phyloP scores from a whole-genome alignment of 306 rosid species.

The Aeschynomene evenia region DNA sequence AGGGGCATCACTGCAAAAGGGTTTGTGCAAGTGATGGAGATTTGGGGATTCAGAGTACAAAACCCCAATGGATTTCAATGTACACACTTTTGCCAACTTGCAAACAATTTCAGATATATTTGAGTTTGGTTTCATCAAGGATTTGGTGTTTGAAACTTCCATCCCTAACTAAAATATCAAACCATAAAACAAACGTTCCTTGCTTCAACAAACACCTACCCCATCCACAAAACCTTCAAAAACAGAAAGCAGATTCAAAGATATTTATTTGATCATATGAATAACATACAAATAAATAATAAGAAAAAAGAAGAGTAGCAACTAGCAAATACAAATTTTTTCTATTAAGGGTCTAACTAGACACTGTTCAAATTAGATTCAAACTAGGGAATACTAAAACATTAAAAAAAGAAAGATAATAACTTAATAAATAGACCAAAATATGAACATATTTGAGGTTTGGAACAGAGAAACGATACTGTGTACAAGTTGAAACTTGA shows the following conservation, averaged over 20 bases:
- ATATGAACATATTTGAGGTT: background rate
- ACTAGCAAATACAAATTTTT: background rate
- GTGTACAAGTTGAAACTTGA: background rate
- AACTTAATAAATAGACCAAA: background rate
- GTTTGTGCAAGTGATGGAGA: constrained; percentile 29
- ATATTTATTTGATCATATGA: background rate
- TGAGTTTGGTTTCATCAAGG: constrained; percentile 52
- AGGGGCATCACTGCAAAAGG: constrained; percentile 20
- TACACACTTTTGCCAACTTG: constrained; percentile 53
- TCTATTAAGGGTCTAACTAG: background rate
- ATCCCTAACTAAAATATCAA: constrained; percentile 27
- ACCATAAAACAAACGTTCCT: background rate
- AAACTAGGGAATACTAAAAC: background rate
- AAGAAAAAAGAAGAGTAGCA: background rate
- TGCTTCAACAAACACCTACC: background rate
- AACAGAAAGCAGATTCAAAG: background rate
- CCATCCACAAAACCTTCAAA: background rate
- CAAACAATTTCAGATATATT: constrained; percentile 56
- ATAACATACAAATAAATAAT: background rate
- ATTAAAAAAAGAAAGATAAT: background rate
- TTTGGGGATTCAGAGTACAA: constrained; percentile 37
- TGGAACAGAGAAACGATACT: background rate
- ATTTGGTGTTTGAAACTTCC: constrained; percentile 42
- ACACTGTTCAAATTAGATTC: background rate
- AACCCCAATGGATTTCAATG: constrained; percentile 60